Evolutionary conservation across 2,329 filamentous ascomycete genomes (phyloP).

Genomic region (Nigrospora oryzae): DNA sequence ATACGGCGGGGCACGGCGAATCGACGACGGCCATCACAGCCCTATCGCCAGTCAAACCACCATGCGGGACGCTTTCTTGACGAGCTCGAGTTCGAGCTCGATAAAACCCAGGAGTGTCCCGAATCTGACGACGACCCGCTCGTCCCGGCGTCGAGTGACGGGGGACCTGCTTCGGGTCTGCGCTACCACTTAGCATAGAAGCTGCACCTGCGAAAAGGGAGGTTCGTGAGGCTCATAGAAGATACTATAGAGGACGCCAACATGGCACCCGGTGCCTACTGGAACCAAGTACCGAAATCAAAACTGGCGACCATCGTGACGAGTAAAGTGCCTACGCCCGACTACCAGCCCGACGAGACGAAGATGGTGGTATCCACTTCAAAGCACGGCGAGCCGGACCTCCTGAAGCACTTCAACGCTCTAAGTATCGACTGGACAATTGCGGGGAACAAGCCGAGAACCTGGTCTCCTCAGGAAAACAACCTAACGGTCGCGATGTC

Average conservation of each 20-base stretch:
- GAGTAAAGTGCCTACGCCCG: not conserved
- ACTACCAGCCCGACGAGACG: not conserved
- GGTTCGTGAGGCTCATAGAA: not conserved
- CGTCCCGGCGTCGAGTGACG: not conserved
- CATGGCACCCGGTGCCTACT: not conserved
- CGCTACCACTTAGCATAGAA: constrained; percentile 1
- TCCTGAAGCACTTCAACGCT: not conserved
- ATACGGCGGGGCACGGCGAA: constrained; percentile 34
- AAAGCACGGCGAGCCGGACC: not conserved
- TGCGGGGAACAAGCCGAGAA: not conserved
- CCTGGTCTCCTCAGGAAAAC: not conserved
- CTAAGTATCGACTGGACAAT: not conserved
- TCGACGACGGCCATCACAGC: not conserved
- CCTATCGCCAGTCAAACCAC: not conserved
- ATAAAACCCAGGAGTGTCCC: not conserved
- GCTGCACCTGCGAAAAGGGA: not conserved
- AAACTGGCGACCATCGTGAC: not conserved
- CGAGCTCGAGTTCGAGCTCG: constrained; percentile 1
- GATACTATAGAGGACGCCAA: constrained; percentile 1
- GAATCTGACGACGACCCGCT: not conserved
- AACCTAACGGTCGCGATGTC: not conserved
- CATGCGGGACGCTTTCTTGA: not conserved
- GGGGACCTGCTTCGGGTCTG: not conserved
- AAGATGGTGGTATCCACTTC: not conserved
- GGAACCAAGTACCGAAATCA: not conserved